These are phyloP conservation scores for Xylaria curta DNA, from an alignment of 495 filamentous ascomycete genomes.

Conservation along the genomic window DNA sequence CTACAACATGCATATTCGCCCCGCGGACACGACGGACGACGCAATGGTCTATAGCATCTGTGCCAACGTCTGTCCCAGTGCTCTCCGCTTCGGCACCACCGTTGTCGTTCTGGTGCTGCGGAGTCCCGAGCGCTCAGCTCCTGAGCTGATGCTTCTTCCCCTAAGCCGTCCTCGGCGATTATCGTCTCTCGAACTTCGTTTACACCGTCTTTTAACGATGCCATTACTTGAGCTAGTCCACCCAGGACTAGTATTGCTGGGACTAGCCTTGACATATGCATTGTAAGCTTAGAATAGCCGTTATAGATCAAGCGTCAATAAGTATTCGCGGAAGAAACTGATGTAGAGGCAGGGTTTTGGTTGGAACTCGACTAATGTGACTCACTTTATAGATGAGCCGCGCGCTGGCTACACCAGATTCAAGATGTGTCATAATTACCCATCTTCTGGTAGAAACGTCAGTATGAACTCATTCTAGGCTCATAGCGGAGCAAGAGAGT, in stretches of 20 bases:
- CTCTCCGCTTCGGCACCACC: background rate
- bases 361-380: background rate
- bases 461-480: slow-evolving; percentile 13
- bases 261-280: slow-evolving; percentile 22
- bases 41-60: background rate
- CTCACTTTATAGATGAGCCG: background rate
- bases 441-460: background rate
- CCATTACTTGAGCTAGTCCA: background rate
- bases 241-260: slow-evolving; percentile 6
- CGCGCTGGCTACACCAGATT: background rate
- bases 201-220: background rate
- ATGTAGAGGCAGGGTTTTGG: background rate
- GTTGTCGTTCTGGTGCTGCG: background rate
- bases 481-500: background rate
- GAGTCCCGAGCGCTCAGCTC: background rate
- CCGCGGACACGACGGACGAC: background rate
- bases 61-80: background rate
- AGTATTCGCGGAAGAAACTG: background rate
- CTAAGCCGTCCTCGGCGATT: background rate
- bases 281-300: background rate
- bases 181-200: background rate
- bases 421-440: slow-evolving; percentile 6
- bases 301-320: background rate
- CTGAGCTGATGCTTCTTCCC: background rate
- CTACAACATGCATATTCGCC: slow-evolving; percentile 2